Evolutionary conservation across 495 filamentous ascomycete genomes (phyloP).

Genomic region (Halenospora varia): DNA sequence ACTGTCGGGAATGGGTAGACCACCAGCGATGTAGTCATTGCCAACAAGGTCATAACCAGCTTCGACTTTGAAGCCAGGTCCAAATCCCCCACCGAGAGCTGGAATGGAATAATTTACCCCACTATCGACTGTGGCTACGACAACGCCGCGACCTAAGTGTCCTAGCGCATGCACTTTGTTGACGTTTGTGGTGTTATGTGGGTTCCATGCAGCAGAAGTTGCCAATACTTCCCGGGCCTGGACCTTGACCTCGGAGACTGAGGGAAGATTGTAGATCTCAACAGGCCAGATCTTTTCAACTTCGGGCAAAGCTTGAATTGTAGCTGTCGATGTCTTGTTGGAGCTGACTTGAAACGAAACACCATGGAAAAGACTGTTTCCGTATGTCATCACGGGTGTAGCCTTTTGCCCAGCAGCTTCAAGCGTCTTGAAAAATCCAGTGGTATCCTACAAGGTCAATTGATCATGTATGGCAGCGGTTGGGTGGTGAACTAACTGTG

Average conservation of each 20-base stretch:
- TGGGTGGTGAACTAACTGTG: neutral
- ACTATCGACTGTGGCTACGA: slow-evolving; percentile 37
- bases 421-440: neutral
- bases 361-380: neutral
- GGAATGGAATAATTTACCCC: slow-evolving; percentile 46
- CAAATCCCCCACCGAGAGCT: slow-evolving; percentile 42
- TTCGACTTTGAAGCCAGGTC: slow-evolving; percentile 38
- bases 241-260: neutral
- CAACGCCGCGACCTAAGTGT: slow-evolving; percentile 20
- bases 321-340: neutral
- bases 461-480: neutral
- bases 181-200: neutral
- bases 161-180: neutral
- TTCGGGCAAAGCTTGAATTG: neutral
- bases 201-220: neutral
- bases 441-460: neutral
- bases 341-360: neutral
- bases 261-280: neutral
- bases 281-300: neutral
- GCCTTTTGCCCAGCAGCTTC: neutral
- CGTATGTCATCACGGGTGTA: neutral
- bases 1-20: slow-evolving; percentile 13
- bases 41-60: slow-evolving; percentile 36
- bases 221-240: neutral
- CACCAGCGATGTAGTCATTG: slow-evolving; percentile 16